phyloP scores from a whole-genome alignment of 2,329 filamentous ascomycete genomes.

The Xenosphaeropsis pyriputrescens region DNA sequence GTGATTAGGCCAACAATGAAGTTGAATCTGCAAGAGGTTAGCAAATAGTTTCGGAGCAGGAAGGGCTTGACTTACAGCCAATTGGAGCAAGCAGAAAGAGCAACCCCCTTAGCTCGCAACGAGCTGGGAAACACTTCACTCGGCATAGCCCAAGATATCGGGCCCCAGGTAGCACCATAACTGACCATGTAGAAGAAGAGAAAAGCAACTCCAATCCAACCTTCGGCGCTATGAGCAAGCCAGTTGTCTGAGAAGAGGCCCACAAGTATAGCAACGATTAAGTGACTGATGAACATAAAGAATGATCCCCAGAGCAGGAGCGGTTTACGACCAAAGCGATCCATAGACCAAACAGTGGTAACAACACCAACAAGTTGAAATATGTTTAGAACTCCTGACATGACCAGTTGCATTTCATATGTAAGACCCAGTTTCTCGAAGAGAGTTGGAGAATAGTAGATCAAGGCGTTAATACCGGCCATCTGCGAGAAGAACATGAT shows the following conservation, averaged over 20 bases:
- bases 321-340: slow-evolving; percentile 28
- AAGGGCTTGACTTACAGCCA: slow-evolving; percentile 32
- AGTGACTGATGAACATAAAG: slow-evolving; percentile 29
- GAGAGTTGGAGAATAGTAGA: slow-evolving; percentile 46
- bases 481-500: slow-evolving; percentile 45
- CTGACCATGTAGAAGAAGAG: slow-evolving; percentile 45
- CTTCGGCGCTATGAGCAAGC: slow-evolving; percentile 31
- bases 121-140: slow-evolving; percentile 50
- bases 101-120: slow-evolving; percentile 49
- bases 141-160: slow-evolving; percentile 22
- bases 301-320: slow-evolving; percentile 28
- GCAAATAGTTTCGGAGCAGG: background rate
- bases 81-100: slow-evolving; percentile 45
- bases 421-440: slow-evolving; percentile 33
- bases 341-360: slow-evolving; percentile 31
- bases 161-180: slow-evolving; percentile 27
- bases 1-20: slow-evolving; percentile 45
- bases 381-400: slow-evolving; percentile 38
- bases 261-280: slow-evolving; percentile 37
- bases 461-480: slow-evolving; percentile 38
- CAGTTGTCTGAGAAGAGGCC: slow-evolving; percentile 34
- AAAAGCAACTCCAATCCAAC: slow-evolving; percentile 39
- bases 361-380: slow-evolving; percentile 28
- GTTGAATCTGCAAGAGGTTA: slow-evolving; percentile 9
- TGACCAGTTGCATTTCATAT: slow-evolving; percentile 29